Base-by-base conservation (phyloP, 768 basidiomycete genomes). In the Pholiota microspora region DNA sequence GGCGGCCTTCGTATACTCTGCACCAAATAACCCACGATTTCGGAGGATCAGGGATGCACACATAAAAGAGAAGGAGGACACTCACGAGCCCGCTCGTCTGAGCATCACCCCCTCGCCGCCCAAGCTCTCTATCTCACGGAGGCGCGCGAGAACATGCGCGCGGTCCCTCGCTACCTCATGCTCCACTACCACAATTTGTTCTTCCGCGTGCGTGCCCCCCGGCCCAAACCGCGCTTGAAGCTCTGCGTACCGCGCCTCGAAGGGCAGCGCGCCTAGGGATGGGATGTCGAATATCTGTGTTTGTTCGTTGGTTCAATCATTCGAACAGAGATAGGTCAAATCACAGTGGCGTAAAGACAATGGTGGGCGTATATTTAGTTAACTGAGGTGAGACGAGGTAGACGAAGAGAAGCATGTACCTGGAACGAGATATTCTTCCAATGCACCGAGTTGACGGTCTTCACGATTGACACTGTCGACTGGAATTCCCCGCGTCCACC, bases 81-180 rank as follows among this genome's bases (percentile, higher is more conserved):
- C 76, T 48, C 56, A 80, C 77, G 81, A 83, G 29, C 64, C 68
- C 5, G 82, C 75, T 52, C 73, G 73, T 9, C 82, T 67, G 24
- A 84, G 68, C 83, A 85, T 85, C 15, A 85, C 57, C 0, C 83
- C 83, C 62, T 85, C 82, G 1, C 82, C 83, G 10, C 83, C 82
- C 10, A 81, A 59, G 5, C 61, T 64, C 61, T 85, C 82, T 8
- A 85, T 64, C 60, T 79, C 79, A 61, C 80, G 78, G 51, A 85
- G 71, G 59, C 75, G 77, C 48, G 79, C 73, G 0, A 83, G 68
- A 1, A 85, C 80, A 58, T 85, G 82, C 18, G 78, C 64, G n/a
- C 74, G 71, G 59, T 64, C 66, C 56, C 64, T 72, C 7, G 75
- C 81, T 36, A 69, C 51, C 54, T 72, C 73, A 18, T 85, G 83